These are phyloP conservation scores for Nyssa sinensis DNA, from an alignment of 148 eudicot genomes.

Conservation along the genomic window DNA sequence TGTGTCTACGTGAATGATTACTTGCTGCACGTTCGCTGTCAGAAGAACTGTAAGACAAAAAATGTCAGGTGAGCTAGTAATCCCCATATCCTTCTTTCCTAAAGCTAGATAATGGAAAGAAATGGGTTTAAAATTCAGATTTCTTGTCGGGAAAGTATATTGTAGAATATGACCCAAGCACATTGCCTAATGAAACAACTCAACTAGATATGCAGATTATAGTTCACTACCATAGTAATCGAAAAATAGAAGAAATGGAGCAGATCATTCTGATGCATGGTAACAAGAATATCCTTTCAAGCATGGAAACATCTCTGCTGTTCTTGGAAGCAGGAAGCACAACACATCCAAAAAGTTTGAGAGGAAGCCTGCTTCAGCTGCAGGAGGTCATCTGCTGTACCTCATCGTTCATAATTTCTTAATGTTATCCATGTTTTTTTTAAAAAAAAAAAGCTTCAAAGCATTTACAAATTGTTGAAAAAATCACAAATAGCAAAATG, in stretches of 20 bases:
- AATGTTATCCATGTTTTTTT: neutral
- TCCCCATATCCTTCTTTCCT: neutral
- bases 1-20: constrained; percentile 57
- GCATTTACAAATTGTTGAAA: too few species aligned
- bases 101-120: neutral
- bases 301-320: too few species aligned
- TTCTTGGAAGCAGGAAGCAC: too few species aligned
- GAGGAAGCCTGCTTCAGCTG: too few species aligned
- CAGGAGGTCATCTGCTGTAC: neutral
- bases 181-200: neutral
- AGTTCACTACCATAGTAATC: neutral
- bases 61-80: neutral
- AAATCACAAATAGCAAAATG: too few species aligned
- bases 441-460: too few species aligned
- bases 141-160: neutral
- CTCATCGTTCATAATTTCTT: neutral
- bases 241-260: neutral
- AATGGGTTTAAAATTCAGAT: neutral
- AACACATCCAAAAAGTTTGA: too few species aligned
- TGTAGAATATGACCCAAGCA: constrained; percentile 1
- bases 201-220: neutral
- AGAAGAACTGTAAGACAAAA: constrained; percentile 55
- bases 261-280: too few species aligned
- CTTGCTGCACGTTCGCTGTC: constrained; percentile 63
- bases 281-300: too few species aligned